A percentile compares a stretch with the other conserved stretches of the same genome.
Evolutionary conservation across 2,329 filamentous ascomycete genomes (phyloP).

Genomic region (Fonsecaea erecta): DNA sequence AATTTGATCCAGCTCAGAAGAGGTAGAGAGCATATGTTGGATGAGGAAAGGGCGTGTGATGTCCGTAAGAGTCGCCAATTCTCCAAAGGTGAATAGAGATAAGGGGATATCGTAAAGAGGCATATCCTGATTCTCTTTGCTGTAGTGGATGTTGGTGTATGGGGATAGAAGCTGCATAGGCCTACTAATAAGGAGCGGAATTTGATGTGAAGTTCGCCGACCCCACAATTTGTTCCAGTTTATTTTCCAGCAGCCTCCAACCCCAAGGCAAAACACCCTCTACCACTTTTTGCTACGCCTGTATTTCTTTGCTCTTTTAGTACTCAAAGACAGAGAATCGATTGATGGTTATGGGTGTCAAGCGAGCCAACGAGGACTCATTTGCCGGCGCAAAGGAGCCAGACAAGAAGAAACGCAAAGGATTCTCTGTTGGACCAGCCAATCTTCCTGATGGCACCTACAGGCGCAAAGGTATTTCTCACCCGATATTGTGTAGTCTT

Average conservation of each 20-base stretch:
- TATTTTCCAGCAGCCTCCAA: background rate
- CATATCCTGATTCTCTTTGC: too few relatives aligned
- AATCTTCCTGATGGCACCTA: slow-evolving; percentile 91
- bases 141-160: too few relatives aligned
- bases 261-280: background rate
- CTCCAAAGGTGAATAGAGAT: too few relatives aligned
- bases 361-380: slow-evolving; percentile 59
- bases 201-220: background rate
- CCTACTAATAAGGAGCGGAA: too few relatives aligned
- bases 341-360: slow-evolving; percentile 59
- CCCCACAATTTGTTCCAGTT: background rate
- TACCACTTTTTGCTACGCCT: background rate
- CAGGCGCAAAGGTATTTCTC: slow-evolving; percentile 71
- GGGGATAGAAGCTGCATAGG: too few relatives aligned
- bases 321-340: background rate
- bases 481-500: slow-evolving; percentile 1
- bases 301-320: background rate
- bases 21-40: too few relatives aligned
- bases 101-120: too few relatives aligned
- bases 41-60: too few relatives aligned
- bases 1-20: too few relatives aligned
- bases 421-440: slow-evolving; percentile 84
- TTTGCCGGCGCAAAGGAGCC: slow-evolving; percentile 28
- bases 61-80: too few relatives aligned
- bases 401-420: slow-evolving; percentile 55